Conservation (phyloP, 257 asterid genomes). For the Nicotiana tabacum region DNA sequence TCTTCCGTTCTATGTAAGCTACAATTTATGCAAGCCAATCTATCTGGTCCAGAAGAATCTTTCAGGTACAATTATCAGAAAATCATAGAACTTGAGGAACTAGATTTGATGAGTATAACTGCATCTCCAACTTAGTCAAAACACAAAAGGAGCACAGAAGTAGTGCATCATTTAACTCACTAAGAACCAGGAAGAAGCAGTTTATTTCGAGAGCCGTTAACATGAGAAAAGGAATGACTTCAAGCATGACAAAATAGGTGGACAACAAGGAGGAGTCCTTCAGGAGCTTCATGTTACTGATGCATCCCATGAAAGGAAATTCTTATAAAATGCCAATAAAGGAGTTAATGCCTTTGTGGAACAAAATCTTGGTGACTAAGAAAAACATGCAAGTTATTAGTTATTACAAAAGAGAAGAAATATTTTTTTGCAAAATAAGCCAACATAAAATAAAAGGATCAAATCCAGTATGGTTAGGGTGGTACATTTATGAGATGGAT, state of each 20-base stretch:
- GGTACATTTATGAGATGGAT: neutral
- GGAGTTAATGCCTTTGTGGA: neutral
- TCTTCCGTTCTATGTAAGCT: neutral
- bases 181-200: neutral
- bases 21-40: neutral
- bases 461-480: neutral
- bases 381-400: neutral
- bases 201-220: neutral
- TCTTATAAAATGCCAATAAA: neutral
- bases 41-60: neutral
- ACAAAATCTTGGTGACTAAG: neutral
- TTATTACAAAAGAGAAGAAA: neutral
- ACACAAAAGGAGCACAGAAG: neutral
- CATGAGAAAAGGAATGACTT: neutral
- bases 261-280: neutral
- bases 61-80: neutral
- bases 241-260: slow-evolving; percentile 2
- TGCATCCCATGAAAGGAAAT: slow-evolving; percentile 7
- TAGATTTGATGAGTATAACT: neutral
- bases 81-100: neutral
- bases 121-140: neutral
- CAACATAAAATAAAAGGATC: neutral
- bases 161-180: neutral
- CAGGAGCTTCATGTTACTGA: neutral
- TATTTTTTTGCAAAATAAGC: neutral